Evolutionary conservation across 352 stramenopile species (phyloP).

Genomic region (Phytopythium boreale): DNA sequence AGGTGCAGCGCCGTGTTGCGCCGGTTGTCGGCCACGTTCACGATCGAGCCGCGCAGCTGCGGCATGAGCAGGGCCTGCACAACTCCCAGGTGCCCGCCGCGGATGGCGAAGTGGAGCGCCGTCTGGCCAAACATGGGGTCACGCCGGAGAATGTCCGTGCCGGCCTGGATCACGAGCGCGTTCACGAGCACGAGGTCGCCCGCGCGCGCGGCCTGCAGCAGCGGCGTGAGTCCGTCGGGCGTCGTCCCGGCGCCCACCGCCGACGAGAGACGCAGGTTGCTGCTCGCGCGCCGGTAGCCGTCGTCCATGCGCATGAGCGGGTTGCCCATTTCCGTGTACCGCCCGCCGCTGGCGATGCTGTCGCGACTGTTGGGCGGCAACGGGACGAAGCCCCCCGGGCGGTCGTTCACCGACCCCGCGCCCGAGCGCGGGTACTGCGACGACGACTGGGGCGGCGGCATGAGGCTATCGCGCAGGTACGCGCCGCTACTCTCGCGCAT

Average conservation of each 20-base stretch:
- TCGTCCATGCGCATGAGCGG: conserved; percentile 76
- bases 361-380: conserved; percentile 7
- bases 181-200: conserved; percentile 69
- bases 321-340: conserved; percentile 61
- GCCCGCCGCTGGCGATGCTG: conserved; percentile 12
- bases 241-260: conserved; percentile 12
- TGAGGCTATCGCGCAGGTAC: conserved; percentile 54
- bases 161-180: conserved; percentile 62
- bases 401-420: not conserved
- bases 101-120: conserved; percentile 68
- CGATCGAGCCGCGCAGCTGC: conserved; percentile 55
- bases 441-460: conserved; percentile 17
- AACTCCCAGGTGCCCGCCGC: conserved; percentile 56
- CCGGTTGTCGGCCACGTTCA: conserved; percentile 66
- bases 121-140: conserved; percentile 69
- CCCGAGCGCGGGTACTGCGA: conserved; percentile 7
- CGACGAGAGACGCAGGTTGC: conserved; percentile 20
- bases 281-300: conserved; percentile 42
- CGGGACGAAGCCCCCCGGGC: not conserved
- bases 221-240: conserved; percentile 60
- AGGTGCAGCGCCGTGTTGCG: conserved; percentile 63
- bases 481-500: conserved; percentile 34
- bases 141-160: conserved; percentile 62
- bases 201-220: conserved; percentile 56
- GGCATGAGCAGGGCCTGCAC: conserved; percentile 69